Percentiles rank a stretch among this genome's conserved stretches.
These are phyloP conservation scores for Parachaetomium inaequale DNA, from an alignment of 495 filamentous ascomycete genomes.

Conservation along the genomic window DNA sequence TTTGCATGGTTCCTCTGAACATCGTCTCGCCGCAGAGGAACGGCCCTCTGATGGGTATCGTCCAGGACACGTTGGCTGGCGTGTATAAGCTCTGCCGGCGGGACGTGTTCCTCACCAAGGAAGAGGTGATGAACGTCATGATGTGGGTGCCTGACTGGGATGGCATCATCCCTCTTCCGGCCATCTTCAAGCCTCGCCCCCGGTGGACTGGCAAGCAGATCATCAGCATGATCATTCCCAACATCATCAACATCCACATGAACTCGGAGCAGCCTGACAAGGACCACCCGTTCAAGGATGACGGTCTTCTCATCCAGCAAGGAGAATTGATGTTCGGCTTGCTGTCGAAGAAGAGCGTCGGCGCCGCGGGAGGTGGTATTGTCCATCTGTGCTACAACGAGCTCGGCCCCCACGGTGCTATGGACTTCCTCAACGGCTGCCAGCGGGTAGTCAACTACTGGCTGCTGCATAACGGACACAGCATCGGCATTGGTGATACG, in stretches of 20 bases:
- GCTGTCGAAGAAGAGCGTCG: conserved; percentile 89
- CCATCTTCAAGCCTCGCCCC: conserved; percentile 85
- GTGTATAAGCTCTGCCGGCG: conserved; percentile 94
- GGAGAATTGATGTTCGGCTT: conserved; percentile 89
- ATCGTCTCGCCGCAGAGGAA: conserved; percentile 98
- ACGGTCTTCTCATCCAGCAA: conserved; percentile 75
- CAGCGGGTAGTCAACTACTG: conserved; percentile 95
- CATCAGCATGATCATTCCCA: conserved; percentile 85
- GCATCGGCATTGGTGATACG: conserved; percentile 97
- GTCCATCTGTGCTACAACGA: conserved; percentile 97
- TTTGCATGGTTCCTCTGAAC: conserved; percentile 94
- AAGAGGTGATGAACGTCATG: conserved; percentile 91
- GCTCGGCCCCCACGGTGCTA: conserved; percentile 74
- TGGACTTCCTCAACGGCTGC: conserved; percentile 91
- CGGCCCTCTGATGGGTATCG: conserved; percentile 97
- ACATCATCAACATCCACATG: conserved; percentile 75
- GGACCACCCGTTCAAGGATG: conserved; percentile 66
- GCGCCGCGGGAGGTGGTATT: conserved; percentile 79
- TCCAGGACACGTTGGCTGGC: conserved; percentile 94
- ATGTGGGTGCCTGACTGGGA: conserved; percentile 98
- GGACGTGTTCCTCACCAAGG: conserved; percentile 84
- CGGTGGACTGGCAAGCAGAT: conserved; percentile 99
- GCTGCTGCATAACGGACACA: conserved; percentile 96
- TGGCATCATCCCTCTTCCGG: conserved; percentile 83
- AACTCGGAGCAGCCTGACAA: conserved; percentile 47